Evolutionary conservation across 306 rosid species (phyloP).

Genomic region (Rosa chinensis): DNA sequence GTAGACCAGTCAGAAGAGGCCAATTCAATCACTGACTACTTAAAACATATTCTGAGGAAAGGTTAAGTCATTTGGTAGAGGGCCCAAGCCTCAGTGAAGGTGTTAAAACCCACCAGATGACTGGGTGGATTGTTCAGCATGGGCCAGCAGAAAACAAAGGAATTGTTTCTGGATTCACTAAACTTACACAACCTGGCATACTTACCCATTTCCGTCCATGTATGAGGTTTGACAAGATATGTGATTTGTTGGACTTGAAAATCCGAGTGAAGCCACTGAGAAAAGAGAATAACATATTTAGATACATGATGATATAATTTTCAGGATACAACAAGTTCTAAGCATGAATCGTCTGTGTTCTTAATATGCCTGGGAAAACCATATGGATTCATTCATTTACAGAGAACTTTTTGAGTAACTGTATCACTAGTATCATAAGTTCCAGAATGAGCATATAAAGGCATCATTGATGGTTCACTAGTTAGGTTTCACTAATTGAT

Average conservation of each 20-base stretch:
- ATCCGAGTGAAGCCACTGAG: constrained; percentile 84
- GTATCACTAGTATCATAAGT: not conserved
- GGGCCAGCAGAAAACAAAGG: not conserved
- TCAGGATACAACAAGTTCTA: constrained; percentile 8
- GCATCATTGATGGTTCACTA: not conserved
- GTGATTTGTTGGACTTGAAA: constrained; percentile 76
- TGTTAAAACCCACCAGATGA: not conserved
- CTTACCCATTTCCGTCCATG: constrained; percentile 87
- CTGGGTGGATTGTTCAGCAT: too few relatives aligned
- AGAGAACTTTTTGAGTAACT: not conserved
- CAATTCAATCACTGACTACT: not conserved
- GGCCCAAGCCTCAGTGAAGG: constrained; percentile 8
- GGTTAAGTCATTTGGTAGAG: not conserved
- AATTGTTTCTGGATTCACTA: not conserved
- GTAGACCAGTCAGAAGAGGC: not conserved
- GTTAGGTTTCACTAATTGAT: not conserved
- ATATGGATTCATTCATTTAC: not conserved
- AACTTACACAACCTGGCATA: not conserved
- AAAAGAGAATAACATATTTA: constrained; percentile 29
- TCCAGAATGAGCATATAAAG: not conserved
- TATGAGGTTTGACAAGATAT: constrained; percentile 52
- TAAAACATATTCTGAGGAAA: not conserved
- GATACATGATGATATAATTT: constrained; percentile 10
- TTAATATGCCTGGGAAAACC: not conserved
- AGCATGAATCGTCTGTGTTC: constrained; percentile 3